These are phyloP conservation scores for Pecoramyces ruminantium DNA, from an alignment of 192 early-diverging fungal genomes.

Conservation along the genomic window DNA sequence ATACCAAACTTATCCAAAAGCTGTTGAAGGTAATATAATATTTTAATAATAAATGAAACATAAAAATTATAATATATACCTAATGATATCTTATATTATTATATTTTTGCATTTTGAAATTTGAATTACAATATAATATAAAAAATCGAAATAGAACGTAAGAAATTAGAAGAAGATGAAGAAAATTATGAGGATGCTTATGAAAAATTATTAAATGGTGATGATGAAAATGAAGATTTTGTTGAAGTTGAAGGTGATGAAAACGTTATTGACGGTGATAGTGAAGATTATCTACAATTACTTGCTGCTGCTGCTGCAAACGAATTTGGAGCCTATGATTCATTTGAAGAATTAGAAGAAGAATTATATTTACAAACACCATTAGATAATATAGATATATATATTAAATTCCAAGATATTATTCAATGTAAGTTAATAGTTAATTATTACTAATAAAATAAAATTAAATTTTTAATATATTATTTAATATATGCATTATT, in stretches of 20 bases:
- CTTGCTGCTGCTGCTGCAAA: slow-evolving; percentile 19
- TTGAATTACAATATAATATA: too few relatives aligned
- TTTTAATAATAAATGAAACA: background rate
- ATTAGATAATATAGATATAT: slow-evolving; percentile 57
- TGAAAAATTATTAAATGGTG: slow-evolving; percentile 31
- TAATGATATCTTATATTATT: too few relatives aligned
- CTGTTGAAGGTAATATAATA: slow-evolving; percentile 16
- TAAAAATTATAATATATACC: too few relatives aligned
- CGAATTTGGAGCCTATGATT: slow-evolving; percentile 7
- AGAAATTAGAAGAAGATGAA: background rate
- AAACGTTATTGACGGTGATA: slow-evolving; percentile 40
- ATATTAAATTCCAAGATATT: slow-evolving; percentile 48
- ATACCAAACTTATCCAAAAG: slow-evolving; percentile 62
- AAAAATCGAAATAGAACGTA: too few relatives aligned
- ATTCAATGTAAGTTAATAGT: background rate
- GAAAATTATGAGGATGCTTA: slow-evolving; percentile 11
- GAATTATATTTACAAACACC: slow-evolving; percentile 62
- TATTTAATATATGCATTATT: too few relatives aligned
- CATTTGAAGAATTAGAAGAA: slow-evolving; percentile 50
- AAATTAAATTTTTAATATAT: too few relatives aligned
- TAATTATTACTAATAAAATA: too few relatives aligned
- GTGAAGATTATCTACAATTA: slow-evolving; percentile 38
- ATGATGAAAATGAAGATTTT: slow-evolving; percentile 12
- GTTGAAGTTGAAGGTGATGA: slow-evolving; percentile 8
- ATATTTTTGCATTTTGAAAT: too few relatives aligned